Conservation (phyloP, 169 alveolate species). For the Eimeria brunetti region DNA sequence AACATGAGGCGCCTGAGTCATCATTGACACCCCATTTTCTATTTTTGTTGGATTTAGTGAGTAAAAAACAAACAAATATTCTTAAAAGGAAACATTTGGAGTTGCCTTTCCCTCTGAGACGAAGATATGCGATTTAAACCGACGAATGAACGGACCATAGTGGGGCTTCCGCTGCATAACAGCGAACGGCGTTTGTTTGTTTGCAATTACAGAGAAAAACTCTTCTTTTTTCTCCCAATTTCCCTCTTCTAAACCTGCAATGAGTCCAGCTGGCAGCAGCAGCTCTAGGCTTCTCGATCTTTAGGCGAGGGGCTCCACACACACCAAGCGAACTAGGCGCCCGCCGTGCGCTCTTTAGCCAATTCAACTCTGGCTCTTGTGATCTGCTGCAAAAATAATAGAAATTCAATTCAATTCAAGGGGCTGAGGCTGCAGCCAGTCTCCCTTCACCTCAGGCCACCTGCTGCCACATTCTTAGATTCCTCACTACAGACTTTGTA, state of each 20-base stretch:
- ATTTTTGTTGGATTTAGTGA: not conserved
- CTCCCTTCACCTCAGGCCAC: not conserved
- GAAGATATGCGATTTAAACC: not conserved
- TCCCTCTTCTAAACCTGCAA: not conserved
- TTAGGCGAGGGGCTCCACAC: not conserved
- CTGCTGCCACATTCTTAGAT: not conserved
- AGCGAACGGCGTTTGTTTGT: too few relatives aligned
- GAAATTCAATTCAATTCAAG: not conserved
- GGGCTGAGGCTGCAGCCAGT: not conserved
- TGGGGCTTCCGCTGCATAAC: slow-evolving; percentile 21
- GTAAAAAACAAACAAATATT: too few relatives aligned
- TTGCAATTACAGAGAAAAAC: not conserved
- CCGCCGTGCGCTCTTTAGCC: slow-evolving; percentile 16
- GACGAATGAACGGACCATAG: slow-evolving; percentile 6
- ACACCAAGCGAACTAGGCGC: not conserved
- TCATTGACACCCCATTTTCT: not conserved
- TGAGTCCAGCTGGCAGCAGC: not conserved
- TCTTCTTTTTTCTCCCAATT: not conserved
- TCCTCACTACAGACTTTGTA: not conserved
- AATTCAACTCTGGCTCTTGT: slow-evolving; percentile 1
- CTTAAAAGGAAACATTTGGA: not conserved
- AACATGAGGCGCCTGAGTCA: not conserved
- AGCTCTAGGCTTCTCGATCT: too few relatives aligned
- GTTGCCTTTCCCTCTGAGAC: not conserved
- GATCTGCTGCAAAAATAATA: not conserved